Evolutionary conservation across 208 protist genomes (phyloP).

Genomic region (Leishmania lainsoni): DNA sequence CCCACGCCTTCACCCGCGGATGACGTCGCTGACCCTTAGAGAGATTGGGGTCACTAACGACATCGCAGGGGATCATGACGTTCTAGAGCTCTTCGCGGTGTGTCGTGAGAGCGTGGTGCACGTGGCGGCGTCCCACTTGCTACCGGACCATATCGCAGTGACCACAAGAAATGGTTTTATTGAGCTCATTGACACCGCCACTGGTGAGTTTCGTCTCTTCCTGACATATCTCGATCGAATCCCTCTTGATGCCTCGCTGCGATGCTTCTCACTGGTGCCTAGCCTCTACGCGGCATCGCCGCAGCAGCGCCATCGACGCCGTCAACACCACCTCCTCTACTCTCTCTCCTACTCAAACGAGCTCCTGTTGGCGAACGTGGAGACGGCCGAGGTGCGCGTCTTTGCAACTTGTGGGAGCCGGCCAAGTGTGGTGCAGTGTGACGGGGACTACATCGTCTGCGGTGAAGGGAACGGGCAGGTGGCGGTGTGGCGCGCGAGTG

Average conservation of each 20-base stretch:
- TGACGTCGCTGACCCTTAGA: slow-evolving; percentile 51
- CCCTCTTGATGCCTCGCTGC: slow-evolving; percentile 65
- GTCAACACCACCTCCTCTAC: slow-evolving; percentile 57
- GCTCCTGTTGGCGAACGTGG: slow-evolving; percentile 71
- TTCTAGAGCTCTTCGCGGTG: slow-evolving; percentile 69
- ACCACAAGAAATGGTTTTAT: slow-evolving; percentile 82
- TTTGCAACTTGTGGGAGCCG: slow-evolving; percentile 60
- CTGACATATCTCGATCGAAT: slow-evolving; percentile 66
- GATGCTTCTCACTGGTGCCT: slow-evolving; percentile 81
- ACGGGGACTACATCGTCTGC: slow-evolving; percentile 75
- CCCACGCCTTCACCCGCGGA: slow-evolving; percentile 2
- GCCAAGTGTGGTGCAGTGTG: slow-evolving; percentile 65
- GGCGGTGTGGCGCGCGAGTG: slow-evolving; percentile 58
- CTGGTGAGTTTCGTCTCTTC: slow-evolving; percentile 79
- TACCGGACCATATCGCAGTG: slow-evolving; percentile 64
- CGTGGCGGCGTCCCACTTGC: slow-evolving; percentile 48
- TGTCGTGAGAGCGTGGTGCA: slow-evolving; percentile 64
- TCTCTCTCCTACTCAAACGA: slow-evolving; percentile 87
- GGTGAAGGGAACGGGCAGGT: slow-evolving; percentile 80
- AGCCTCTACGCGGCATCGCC: slow-evolving; percentile 27
- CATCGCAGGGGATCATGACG: slow-evolving; percentile 34
- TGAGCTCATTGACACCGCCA: slow-evolving; percentile 66
- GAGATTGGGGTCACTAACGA: slow-evolving; percentile 54
- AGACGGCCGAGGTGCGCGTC: slow-evolving; percentile 46
- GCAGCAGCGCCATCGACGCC: slow-evolving; percentile 1